Base-by-base conservation (phyloP, 1,284 basidiomycete species). In the Fistulina hepatica region DNA sequence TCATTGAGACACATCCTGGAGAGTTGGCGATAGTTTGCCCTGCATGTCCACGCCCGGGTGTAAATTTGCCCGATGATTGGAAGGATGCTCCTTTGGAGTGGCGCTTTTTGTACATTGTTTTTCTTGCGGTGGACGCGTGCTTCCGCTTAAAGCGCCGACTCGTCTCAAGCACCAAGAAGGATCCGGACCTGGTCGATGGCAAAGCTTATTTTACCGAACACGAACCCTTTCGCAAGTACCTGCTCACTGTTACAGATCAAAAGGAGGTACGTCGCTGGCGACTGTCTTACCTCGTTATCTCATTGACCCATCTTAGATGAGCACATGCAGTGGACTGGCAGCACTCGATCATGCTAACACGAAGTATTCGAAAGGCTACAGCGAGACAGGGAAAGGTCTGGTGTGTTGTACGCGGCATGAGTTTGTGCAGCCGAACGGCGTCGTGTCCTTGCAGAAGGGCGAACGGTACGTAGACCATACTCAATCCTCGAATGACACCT, bases 31-130 rank as follows among this genome's bases (percentile, higher is more conserved):
- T 59, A 6, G 33, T 48, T 6, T 58, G 55, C 36, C 52, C 53
- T 4, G 55, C 55, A 7, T 60, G 55, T 39, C 57, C 56, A 2
- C 50, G 55, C 6, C 48, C 48, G 0, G 51, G 51, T 2, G 43
- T 41, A 3, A 59, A 58, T 32, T 32, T 57, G 3, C 45, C 45
- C 4, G 33, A 36, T 19, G 46, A 40, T 9, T 54, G 50, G 54
- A 24, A 48, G 30, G 25, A 42, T n/a, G 44, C 38, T 5, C 47
- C 46, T 3, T 21, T 20, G 7, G 36, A 47, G 21, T 40, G 21
- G 21, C 48, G 48, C 10, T 48, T 26, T 15, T 21, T 42, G 2
- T 50, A 46, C 13, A 39, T 16, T 1, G 23, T 49, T 3, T 44
- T 42, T 21, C 13, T 47, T 1, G 45, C 46, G 0, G 13, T 50